These are phyloP conservation scores for Recurvomyces mirabilis DNA, from an alignment of 495 filamentous ascomycete genomes.

Conservation along the genomic window DNA sequence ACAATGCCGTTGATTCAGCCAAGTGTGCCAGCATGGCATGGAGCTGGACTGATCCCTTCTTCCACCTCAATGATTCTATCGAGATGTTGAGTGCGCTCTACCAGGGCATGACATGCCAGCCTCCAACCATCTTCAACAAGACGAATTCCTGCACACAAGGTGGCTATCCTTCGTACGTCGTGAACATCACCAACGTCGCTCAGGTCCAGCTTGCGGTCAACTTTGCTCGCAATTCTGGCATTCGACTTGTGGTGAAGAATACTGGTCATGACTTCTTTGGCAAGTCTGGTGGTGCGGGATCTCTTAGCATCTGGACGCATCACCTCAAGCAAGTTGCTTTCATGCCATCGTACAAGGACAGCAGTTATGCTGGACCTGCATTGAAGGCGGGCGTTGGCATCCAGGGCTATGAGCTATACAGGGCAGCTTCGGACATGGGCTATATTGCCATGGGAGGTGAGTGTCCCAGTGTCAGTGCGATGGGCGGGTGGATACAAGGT, in stretches of 20 bases:
- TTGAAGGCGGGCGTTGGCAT: slow-evolving; percentile 6
- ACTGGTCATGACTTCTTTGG: slow-evolving; percentile 23
- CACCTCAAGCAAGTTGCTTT: slow-evolving; percentile 35
- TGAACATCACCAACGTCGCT: slow-evolving; percentile 5
- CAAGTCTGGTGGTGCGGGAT: slow-evolving; percentile 40
- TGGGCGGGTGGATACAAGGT: slow-evolving; percentile 10
- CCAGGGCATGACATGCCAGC: neutral
- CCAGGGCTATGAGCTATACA: neutral
- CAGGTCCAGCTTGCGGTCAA: slow-evolving; percentile 5
- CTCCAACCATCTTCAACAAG: neutral
- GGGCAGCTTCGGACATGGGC: neutral
- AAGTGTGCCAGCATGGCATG: neutral
- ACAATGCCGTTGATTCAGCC: neutral
- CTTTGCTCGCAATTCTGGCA: slow-evolving; percentile 3
- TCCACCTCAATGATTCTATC: neutral
- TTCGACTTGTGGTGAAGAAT: slow-evolving; percentile 10
- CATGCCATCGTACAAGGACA: neutral
- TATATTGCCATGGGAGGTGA: neutral
- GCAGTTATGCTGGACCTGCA: slow-evolving; percentile 4
- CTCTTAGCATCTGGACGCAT: slow-evolving; percentile 51
- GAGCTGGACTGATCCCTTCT: neutral
- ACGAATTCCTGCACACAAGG: slow-evolving; percentile 3
- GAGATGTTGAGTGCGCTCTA: neutral
- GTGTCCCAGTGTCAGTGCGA: slow-evolving; percentile 1
- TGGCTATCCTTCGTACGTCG: slow-evolving; percentile 5